Base-by-base conservation (phyloP, 139 green algal species). In the Trebouxia sp. region DNA sequence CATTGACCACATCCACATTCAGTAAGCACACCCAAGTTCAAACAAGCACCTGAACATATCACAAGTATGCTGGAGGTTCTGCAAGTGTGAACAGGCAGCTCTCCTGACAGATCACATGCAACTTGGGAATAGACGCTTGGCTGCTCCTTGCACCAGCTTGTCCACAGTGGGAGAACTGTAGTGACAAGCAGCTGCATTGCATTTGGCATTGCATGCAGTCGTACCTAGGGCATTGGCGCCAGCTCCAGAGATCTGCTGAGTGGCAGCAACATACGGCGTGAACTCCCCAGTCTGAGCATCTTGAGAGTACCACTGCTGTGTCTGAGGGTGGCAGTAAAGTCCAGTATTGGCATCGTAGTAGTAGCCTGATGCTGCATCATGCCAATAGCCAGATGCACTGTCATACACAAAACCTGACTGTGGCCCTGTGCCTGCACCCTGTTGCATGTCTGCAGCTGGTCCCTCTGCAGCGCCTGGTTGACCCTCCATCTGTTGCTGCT, bases 301-400 rank as follows among this genome's bases (percentile, higher is more conserved):
- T 22, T 89, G 89, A 5, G 77, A 79, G 65, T 87, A 87, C 90
- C 92, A 95, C 62, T 85, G 75, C 56, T 85, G 70, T 1, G 83
- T 82, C 1, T 39, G 78, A 38, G 80, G 79, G 75, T 94, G 78
- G 76, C 87, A 94, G 76, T 90, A 88, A 32, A 91, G 53, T 10
- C 85, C 86, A 0, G 89, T 92, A 69, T 92, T 92, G 14, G 89
- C 83, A 77, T 96, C 92, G 65, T 94, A 96, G 58, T 88, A 90
- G 66, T 89, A 88, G 1, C 91, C 91, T 6, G 85, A 87, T 0
- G 28, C 75, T 0, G 80, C 38, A 30, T 94, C 83, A 72, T 84
- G 84, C 51, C 89, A 91, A 76, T 96, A 96, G 3, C 92, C 92
- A 32, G 72, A 79, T 14, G 43, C 45, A 22, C 32, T 45, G 72